These are phyloP conservation scores for Phaffia tasmanica DNA, from an alignment of 768 basidiomycete genomes.

Conservation along the genomic window DNA sequence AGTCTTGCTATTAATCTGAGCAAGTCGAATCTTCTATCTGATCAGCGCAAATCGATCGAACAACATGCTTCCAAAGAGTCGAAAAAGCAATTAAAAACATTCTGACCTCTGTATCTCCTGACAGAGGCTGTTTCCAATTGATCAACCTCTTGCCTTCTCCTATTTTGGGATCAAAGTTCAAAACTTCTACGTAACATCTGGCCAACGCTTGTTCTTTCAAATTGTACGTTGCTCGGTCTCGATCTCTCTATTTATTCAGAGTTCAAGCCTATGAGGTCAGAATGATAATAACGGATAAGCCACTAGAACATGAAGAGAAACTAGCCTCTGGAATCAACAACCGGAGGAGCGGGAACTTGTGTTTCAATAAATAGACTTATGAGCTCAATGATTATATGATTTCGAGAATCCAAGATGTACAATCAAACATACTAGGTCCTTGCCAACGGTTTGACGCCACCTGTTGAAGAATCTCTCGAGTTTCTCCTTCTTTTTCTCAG, in stretches of 20 bases:
- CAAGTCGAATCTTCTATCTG: neutral
- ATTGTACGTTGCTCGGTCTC: slow-evolving; percentile 82
- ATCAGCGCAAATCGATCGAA: no score
- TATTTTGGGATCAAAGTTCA: slow-evolving; percentile 54
- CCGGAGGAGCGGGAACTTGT: slow-evolving; percentile 67
- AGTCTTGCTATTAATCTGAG: slow-evolving; percentile 31
- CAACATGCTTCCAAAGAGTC: no score
- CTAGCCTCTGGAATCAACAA: slow-evolving; percentile 76
- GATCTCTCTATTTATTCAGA: slow-evolving; percentile 59
- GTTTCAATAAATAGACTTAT: neutral
- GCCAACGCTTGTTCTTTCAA: slow-evolving; percentile 90
- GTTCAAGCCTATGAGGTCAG: neutral
- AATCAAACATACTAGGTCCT: slow-evolving; percentile 47
- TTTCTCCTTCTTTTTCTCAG: slow-evolving; percentile 58
- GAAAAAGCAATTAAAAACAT: neutral
- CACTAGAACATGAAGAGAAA: slow-evolving; percentile 5
- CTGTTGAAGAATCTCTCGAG: slow-evolving; percentile 66
- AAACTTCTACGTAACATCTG: slow-evolving; percentile 79
- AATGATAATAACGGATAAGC: neutral
- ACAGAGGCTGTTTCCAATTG: slow-evolving; percentile 58
- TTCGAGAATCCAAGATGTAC: neutral
- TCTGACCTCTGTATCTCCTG: neutral
- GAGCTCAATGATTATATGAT: neutral
- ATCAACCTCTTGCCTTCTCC: slow-evolving; percentile 68
- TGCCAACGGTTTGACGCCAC: slow-evolving; percentile 76